Conservation (phyloP, 2,329 filamentous ascomycete genomes). For the Stagonosporopsis chrysanthemi region DNA sequence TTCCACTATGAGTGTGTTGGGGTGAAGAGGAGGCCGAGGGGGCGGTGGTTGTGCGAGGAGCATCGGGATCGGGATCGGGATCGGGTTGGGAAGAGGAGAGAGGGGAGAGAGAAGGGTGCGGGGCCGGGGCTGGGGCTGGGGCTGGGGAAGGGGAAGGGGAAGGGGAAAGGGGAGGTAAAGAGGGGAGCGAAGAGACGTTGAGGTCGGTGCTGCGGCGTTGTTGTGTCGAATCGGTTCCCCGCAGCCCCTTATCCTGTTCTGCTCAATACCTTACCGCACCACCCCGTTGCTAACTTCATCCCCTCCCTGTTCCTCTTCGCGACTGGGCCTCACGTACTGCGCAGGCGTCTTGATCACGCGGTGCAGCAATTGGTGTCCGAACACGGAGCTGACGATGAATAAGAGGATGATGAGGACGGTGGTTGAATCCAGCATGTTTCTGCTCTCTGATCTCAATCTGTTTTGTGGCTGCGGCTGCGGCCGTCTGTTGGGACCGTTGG, state of each 20-base stretch:
- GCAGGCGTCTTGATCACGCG: constrained; percentile 24
- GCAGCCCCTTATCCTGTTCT: no score
- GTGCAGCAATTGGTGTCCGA: constrained; percentile 23
- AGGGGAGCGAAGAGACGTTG: neutral
- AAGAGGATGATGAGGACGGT: constrained; percentile 21
- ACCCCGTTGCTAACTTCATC: no score
- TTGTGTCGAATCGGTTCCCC: no score
- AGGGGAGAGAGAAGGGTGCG: neutral
- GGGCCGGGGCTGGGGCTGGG: no score
- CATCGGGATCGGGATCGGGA: no score
- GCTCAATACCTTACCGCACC: no score
- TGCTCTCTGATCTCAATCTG: no score
- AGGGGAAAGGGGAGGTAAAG: neutral
- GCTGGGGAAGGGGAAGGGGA: neutral
- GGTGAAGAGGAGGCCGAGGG: neutral
- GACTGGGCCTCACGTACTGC: constrained; percentile 19
- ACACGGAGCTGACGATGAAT: constrained; percentile 19
- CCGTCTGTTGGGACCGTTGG: no score
- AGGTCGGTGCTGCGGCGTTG: no score
- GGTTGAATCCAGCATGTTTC: constrained; percentile 13
- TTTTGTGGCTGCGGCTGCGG: no score
- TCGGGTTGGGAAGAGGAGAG: neutral
- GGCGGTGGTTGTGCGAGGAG: neutral
- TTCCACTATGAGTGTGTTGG: neutral
- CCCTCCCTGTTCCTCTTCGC: neutral